Conservation (phyloP, 2,329 filamentous ascomycete genomes). For the Aureobasidium sp. region DNA sequence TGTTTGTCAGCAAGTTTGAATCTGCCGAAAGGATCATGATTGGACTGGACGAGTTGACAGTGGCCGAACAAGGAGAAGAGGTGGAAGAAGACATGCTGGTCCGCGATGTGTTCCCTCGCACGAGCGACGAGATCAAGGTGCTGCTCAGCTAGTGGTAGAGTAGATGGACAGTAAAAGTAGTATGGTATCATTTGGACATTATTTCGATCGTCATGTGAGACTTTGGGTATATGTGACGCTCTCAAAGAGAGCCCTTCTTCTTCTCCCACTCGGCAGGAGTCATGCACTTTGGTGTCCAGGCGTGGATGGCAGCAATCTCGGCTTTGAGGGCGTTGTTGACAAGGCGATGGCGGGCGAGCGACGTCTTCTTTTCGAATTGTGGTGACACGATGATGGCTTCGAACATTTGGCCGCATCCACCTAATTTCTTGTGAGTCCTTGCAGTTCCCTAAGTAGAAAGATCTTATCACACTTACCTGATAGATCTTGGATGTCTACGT, state of each 20-base stretch:
- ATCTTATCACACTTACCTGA: conserved; percentile 57
- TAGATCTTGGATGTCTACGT: conserved; percentile 87
- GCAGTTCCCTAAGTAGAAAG: no score
- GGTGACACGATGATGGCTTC: conserved; percentile 59
- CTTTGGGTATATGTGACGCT: neutral
- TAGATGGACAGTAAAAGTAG: neutral
- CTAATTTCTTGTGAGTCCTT: conserved; percentile 31
- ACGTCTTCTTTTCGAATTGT: conserved; percentile 49
- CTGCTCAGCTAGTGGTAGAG: conserved; percentile 45
- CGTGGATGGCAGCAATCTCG: conserved; percentile 86
- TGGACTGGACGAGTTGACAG: conserved; percentile 48
- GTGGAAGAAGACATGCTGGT: conserved; percentile 35
- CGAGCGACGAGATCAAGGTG: conserved; percentile 56
- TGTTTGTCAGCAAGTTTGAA: conserved; percentile 81
- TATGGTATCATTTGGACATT: conserved; percentile 12
- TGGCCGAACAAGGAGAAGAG: conserved; percentile 28
- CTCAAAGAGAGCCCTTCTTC: conserved; percentile 39
- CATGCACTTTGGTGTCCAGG: conserved; percentile 90
- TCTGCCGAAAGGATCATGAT: conserved; percentile 56
- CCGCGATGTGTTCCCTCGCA: conserved; percentile 55
- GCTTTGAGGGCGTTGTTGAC: conserved; percentile 77
- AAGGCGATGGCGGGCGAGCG: conserved; percentile 76
- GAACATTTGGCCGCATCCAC: conserved; percentile 65
- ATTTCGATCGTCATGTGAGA: neutral
- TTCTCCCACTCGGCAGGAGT: conserved; percentile 84